Base-by-base conservation (phyloP, 495 filamentous ascomycete genomes). In the Tuber microsphaerosporum region DNA sequence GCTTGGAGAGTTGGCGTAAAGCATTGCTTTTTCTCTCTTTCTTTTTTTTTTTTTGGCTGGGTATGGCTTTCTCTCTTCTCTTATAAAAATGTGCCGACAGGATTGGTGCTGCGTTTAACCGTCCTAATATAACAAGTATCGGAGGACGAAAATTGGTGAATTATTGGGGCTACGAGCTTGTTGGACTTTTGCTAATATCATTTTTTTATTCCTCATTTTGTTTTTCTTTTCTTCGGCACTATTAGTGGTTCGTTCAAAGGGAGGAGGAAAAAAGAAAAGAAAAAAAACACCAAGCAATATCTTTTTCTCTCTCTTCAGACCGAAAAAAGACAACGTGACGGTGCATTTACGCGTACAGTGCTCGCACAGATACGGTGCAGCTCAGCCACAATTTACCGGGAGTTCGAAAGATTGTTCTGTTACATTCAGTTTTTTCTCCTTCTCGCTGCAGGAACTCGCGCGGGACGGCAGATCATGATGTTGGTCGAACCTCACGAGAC, bases 321-420 rank as follows among this genome's bases (percentile, higher is more conserved):
- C 26, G 26, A 65, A 65, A 65, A 26, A 65, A 65, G 70, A 70
- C 77, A 78, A 79, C 73, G 73, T 79, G 77, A 79, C 56, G 31
- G 56, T 31, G 56, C 56, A 65, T 65, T 31, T 14, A 65, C 56
- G n/a, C 56, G 56, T 65, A 65, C 56, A 31, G 26, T 65, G 26
- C 56, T 31, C 56, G 26, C 5, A 65, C 26, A 65, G 56, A 56
- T 56, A 2, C 22, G 48, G 22, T 26, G n/a, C 22, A 56, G 72
- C 41, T 75, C 77, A 79, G 76, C 76, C 76, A 78, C 76, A 78
- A 78, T 69, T 73, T 65, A 48, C 76, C 75, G 76, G 75, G 75
- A 73, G 70, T 77, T 73, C 76, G 46, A 71, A 75, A 72, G 16
- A 46, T 73, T 76, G 51, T 76, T 78, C 70, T 43, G 75, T 69